Conservation (phyloP, 2,329 filamentous ascomycete genomes). For the Sarocladium strictum region DNA sequence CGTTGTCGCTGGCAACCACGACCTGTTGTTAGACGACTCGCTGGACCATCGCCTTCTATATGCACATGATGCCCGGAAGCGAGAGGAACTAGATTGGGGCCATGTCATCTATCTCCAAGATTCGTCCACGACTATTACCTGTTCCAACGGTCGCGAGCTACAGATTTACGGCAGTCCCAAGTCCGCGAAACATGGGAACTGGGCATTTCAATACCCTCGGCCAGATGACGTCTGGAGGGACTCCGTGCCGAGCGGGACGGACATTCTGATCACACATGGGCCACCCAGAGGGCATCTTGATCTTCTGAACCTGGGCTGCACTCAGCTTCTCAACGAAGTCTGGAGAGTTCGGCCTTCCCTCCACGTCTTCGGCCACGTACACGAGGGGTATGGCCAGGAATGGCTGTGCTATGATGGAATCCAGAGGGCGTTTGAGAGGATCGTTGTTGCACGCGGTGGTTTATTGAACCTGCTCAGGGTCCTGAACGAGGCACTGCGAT, state of each 20-base stretch:
- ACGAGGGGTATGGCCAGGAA: slow-evolving; percentile 42
- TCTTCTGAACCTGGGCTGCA: slow-evolving; percentile 23
- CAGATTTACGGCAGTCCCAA: slow-evolving; percentile 24
- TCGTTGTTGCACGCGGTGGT: slow-evolving; percentile 4
- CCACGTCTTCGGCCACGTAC: slow-evolving; percentile 62
- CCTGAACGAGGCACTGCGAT: background rate
- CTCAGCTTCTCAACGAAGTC: slow-evolving; percentile 35
- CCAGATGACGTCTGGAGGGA: slow-evolving; percentile 21
- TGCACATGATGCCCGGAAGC: background rate
- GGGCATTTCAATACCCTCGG: slow-evolving; percentile 35
- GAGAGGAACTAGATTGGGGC: slow-evolving; percentile 17
- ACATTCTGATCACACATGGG: slow-evolving; percentile 33
- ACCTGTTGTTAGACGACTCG: slow-evolving; percentile 25
- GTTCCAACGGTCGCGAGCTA: slow-evolving; percentile 23
- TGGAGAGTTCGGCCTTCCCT: slow-evolving; percentile 51
- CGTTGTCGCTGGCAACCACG: slow-evolving; percentile 40
- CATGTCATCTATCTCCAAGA: slow-evolving; percentile 21
- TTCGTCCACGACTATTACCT: slow-evolving; percentile 12
- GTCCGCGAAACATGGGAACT: slow-evolving; percentile 27
- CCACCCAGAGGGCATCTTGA: slow-evolving; percentile 32
- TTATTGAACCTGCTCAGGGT: background rate
- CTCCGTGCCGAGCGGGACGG: slow-evolving; percentile 19
- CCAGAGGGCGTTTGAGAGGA: slow-evolving; percentile 10
- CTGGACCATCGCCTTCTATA: background rate
- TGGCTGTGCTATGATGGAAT: slow-evolving; percentile 20